A percentile compares a stretch with the other conserved stretches of the same genome.
Evolutionary conservation across 192 early-diverging fungal genomes (phyloP).

Genomic region (Geranomyces variabilis): DNA sequence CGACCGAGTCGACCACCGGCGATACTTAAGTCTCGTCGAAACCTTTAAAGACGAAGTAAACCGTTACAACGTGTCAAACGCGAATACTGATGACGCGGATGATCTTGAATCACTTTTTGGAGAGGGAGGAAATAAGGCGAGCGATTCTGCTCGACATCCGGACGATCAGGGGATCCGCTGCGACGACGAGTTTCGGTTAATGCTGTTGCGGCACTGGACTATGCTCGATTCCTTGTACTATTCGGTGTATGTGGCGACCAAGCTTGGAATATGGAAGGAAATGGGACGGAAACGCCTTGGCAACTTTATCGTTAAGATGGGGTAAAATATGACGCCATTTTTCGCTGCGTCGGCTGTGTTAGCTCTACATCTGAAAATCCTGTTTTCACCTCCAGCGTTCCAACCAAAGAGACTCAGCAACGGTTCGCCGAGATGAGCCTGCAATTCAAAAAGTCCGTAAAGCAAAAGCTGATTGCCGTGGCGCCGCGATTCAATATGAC

Average conservation of each 20-base stretch:
- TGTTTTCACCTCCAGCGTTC: slow-evolving; percentile 58
- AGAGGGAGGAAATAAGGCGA: slow-evolving; percentile 5
- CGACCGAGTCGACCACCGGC: slow-evolving; percentile 69
- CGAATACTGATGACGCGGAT: slow-evolving; percentile 2
- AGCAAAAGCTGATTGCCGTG: slow-evolving; percentile 62
- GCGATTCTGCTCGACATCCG: slow-evolving; percentile 21
- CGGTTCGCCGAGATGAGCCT: slow-evolving; percentile 73
- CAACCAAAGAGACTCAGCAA: slow-evolving; percentile 75
- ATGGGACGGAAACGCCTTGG: slow-evolving; percentile 77
- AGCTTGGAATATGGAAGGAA: slow-evolving; percentile 87
- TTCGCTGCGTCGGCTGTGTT: not conserved
- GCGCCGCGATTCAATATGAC: slow-evolving; percentile 76
- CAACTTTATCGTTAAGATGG: slow-evolving; percentile 88
- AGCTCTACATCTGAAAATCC: not conserved
- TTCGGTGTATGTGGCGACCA: slow-evolving; percentile 83
- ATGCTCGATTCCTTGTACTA: slow-evolving; percentile 85
- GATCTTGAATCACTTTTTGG: slow-evolving; percentile 30
- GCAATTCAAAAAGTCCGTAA: slow-evolving; percentile 59
- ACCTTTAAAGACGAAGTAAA: slow-evolving; percentile 73
- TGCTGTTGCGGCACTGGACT: slow-evolving; percentile 92
- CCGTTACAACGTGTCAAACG: slow-evolving; percentile 48
- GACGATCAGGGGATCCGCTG: slow-evolving; percentile 62
- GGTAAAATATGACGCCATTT: slow-evolving; percentile 50
- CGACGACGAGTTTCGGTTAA: slow-evolving; percentile 81
- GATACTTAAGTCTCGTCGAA: slow-evolving; percentile 67